Conservation (phyloP, 2,329 filamentous ascomycete species). For the Penicillium sp. region DNA sequence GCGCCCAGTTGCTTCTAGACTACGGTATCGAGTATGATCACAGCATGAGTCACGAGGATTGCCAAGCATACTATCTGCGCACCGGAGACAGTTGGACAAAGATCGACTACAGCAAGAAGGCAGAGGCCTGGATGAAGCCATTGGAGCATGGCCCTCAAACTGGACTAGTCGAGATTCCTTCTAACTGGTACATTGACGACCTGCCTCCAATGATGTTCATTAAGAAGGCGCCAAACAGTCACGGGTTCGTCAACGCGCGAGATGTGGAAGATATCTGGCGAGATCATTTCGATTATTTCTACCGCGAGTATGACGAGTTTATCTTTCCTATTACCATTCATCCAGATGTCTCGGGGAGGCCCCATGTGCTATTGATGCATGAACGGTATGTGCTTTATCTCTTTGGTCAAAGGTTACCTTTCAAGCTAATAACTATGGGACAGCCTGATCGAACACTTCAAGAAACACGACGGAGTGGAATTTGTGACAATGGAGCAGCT, state of each 20-base stretch:
- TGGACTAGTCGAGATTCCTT: slow-evolving; percentile 49
- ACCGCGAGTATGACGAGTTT: slow-evolving; percentile 75
- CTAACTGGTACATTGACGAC: slow-evolving; percentile 51
- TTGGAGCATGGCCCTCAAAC: slow-evolving; percentile 51
- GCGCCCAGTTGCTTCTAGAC: slow-evolving; percentile 52
- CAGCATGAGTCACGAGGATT: slow-evolving; percentile 51
- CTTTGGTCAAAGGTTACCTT: background rate
- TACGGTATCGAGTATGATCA: slow-evolving; percentile 53
- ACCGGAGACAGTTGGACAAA: slow-evolving; percentile 50
- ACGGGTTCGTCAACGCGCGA: slow-evolving; percentile 62
- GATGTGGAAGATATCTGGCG: slow-evolving; percentile 66
- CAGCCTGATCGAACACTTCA: slow-evolving; percentile 34
- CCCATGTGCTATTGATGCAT: slow-evolving; percentile 74
- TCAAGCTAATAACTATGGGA: slow-evolving; percentile 6
- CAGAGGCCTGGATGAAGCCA: slow-evolving; percentile 52
- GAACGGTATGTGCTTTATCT: slow-evolving; percentile 55
- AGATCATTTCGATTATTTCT: slow-evolving; percentile 69
- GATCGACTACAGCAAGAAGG: slow-evolving; percentile 46
- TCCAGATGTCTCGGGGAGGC: slow-evolving; percentile 72
- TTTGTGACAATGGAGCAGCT: slow-evolving; percentile 36
- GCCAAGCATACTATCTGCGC: slow-evolving; percentile 49
- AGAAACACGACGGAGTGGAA: slow-evolving; percentile 32
- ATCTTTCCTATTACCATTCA: slow-evolving; percentile 78
- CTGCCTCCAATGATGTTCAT: slow-evolving; percentile 52
- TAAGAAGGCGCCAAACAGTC: slow-evolving; percentile 53